Conservation (phyloP, 2,329 filamentous ascomycete species). For the Pseudogymnoascus sp. region DNA sequence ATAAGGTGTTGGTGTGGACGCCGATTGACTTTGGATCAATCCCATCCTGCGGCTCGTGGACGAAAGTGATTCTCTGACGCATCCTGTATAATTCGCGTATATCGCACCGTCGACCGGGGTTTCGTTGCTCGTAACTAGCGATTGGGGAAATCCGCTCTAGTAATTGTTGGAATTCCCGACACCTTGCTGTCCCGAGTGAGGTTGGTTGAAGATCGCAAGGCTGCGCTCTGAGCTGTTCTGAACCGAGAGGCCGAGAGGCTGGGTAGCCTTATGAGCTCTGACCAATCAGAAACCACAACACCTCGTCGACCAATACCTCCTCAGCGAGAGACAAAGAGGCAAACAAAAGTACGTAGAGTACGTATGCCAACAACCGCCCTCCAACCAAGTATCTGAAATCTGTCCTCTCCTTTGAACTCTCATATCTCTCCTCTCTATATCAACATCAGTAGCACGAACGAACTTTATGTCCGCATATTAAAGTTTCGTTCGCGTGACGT, state of each 20-base stretch:
- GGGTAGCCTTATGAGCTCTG: not conserved
- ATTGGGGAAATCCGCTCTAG: not conserved
- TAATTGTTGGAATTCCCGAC: not conserved
- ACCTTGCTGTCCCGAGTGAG: not conserved
- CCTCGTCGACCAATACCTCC: not conserved
- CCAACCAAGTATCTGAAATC: not conserved
- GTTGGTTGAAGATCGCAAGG: not conserved
- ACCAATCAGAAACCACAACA: not conserved
- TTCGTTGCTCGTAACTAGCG: not conserved
- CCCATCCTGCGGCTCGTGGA: conserved; percentile 54
- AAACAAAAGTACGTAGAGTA: not conserved
- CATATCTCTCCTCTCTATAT: not conserved
- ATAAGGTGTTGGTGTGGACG: conserved; percentile 44
- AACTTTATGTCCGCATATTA: not conserved
- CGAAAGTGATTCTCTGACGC: conserved; percentile 73
- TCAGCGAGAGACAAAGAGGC: not conserved
- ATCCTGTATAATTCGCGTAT: conserved; percentile 34
- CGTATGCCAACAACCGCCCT: not conserved
- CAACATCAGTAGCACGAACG: not conserved
- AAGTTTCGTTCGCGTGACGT: not conserved
- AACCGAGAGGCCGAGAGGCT: not conserved
- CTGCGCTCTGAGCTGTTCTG: not conserved
- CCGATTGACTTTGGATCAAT: conserved; percentile 56
- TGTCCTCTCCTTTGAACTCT: not conserved
- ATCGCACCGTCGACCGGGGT: not conserved